phyloP scores from a whole-genome alignment of 176 grass and related monocot species.

The Lolium perenne region DNA sequence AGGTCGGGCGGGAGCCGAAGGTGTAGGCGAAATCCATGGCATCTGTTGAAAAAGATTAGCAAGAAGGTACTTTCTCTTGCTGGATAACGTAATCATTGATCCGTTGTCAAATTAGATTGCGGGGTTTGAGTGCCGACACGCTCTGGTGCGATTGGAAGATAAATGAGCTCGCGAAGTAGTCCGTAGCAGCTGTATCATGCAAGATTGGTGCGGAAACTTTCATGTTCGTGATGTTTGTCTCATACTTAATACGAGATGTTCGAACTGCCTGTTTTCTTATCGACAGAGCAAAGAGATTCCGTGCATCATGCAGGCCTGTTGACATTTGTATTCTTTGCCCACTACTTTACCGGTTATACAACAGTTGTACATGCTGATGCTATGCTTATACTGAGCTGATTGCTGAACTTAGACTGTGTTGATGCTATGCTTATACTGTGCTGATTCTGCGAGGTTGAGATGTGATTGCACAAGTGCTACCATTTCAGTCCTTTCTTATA shows the following conservation, averaged over 20 bases:
- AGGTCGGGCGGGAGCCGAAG: no score
- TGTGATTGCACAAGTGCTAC: background rate
- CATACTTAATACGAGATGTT: slow-evolving; percentile 17
- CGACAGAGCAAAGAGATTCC: background rate
- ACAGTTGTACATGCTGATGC: background rate
- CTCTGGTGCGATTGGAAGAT: background rate
- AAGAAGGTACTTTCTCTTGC: slow-evolving; percentile 18
- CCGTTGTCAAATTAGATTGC: background rate
- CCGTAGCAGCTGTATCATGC: slow-evolving; percentile 14
- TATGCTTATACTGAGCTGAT: background rate
- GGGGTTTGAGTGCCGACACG: background rate
- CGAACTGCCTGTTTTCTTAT: background rate
- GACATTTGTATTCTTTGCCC: background rate
- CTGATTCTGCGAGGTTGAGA: background rate
- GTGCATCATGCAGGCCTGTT: slow-evolving; percentile 19
- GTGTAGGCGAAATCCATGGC: no score
- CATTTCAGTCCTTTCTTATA: background rate
- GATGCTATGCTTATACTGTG: background rate
- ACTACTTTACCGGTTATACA: slow-evolving; percentile 1
- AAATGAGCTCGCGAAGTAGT: slow-evolving; percentile 11
- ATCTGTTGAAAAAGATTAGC: background rate
- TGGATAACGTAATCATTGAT: background rate
- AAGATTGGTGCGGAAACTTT: slow-evolving; percentile 16
- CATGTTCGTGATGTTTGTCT: slow-evolving; percentile 20
- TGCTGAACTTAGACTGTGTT: background rate